Evolutionary conservation across 352 stramenopile genomes (phyloP).

Genomic region (Phytophthora pseudosyringae): DNA sequence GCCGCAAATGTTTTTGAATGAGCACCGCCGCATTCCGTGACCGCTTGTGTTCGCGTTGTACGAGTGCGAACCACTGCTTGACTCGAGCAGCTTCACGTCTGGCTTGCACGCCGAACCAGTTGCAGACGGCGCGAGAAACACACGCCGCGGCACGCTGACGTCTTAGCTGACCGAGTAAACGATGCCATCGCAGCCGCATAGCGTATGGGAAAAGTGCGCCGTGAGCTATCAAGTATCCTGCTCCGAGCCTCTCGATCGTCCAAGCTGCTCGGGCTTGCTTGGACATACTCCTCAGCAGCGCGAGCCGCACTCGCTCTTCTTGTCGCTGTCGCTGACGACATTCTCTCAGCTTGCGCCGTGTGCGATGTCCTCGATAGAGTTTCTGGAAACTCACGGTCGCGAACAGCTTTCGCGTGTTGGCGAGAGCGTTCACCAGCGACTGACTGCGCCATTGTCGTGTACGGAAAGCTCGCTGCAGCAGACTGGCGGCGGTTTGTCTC

Average conservation of each 20-base stretch:
- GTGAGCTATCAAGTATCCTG: constrained; percentile 55
- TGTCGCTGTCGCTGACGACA: constrained; percentile 24
- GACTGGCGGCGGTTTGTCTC: constrained; percentile 32
- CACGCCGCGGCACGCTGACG: constrained; percentile 25
- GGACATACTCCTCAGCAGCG: constrained; percentile 50
- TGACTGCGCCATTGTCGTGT: constrained; percentile 45
- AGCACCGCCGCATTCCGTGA: constrained; percentile 28
- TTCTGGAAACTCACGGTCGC: constrained; percentile 55
- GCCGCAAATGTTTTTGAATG: constrained; percentile 57
- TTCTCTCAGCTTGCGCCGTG: constrained; percentile 24
- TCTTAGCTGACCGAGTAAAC: constrained; percentile 29
- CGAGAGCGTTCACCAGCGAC: constrained; percentile 43
- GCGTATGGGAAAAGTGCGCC: constrained; percentile 50
- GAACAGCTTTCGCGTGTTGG: constrained; percentile 38
- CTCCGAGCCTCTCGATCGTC: constrained; percentile 53
- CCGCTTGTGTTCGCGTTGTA: constrained; percentile 32
- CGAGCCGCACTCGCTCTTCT: constrained; percentile 38
- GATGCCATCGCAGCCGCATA: constrained; percentile 39
- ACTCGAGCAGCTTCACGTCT: constrained; percentile 21
- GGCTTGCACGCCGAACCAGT: constrained; percentile 26
- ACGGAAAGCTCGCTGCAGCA: constrained; percentile 49
- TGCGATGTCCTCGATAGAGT: constrained; percentile 42
- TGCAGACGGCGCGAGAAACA: constrained; percentile 22
- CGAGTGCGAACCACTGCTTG: constrained; percentile 33
- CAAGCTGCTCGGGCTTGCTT: constrained; percentile 45